Evolutionary conservation across 1,139 yeast species (phyloP).

Genomic region (Saccharomyces hybrid): DNA sequence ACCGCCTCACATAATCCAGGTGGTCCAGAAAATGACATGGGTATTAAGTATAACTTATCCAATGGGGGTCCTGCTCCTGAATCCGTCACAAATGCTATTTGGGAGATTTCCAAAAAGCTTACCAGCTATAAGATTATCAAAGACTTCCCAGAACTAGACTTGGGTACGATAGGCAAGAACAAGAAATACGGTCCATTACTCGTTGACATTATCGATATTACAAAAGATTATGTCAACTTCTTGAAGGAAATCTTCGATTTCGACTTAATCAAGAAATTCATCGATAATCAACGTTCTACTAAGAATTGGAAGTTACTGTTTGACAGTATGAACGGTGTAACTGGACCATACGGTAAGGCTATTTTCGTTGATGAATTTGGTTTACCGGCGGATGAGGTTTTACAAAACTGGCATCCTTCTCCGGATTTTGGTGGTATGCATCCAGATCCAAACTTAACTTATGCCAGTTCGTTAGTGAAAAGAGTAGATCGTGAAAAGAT

Average conservation of each 20-base stretch:
- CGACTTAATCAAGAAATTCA: conserved; percentile 64
- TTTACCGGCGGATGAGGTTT: conserved; percentile 48
- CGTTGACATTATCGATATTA: conserved; percentile 78
- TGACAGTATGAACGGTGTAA: conserved; percentile 90
- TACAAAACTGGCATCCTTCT: conserved; percentile 72
- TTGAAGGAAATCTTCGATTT: conserved; percentile 85
- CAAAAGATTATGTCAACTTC: conserved; percentile 70
- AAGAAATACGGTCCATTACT: conserved; percentile 43
- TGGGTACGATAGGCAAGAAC: conserved; percentile 46
- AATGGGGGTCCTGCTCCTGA: conserved; percentile 99
- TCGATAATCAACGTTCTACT: conserved; percentile 39
- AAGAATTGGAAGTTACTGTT: conserved; percentile 66
- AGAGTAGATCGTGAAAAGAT: conserved; percentile 72
- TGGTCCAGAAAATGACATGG: conserved; percentile 86
- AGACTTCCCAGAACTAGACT: conserved; percentile 53
- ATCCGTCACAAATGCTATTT: conserved; percentile 80
- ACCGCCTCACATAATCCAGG: conserved; percentile 99
- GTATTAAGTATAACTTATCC: conserved; percentile 88
- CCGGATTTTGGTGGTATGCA: conserved; percentile 96
- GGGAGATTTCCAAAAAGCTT: conserved; percentile 55
- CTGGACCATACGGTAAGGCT: conserved; percentile 90
- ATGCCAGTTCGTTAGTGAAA: conserved; percentile 80
- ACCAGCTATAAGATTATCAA: conserved; percentile 48
- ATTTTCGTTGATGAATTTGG: conserved; percentile 82
- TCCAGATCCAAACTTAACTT: conserved; percentile 96